phyloP scores from a whole-genome alignment of 768 basidiomycete species.

The Flagelloscypha sp. region DNA sequence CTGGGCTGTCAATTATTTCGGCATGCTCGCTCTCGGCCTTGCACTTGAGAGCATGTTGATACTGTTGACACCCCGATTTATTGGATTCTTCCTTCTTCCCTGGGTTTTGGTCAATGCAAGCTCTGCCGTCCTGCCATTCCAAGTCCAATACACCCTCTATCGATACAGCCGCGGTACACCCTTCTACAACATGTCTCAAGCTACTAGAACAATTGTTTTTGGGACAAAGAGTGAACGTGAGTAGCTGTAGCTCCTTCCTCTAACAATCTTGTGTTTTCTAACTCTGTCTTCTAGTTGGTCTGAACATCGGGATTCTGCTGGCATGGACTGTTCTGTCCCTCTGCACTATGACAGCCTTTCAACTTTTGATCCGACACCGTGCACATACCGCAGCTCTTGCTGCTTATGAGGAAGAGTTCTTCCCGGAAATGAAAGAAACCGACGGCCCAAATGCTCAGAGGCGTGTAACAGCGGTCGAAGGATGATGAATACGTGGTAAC shows the following conservation, averaged over 20 bases:
- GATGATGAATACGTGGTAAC: too few species aligned
- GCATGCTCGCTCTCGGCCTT: conserved; percentile 25
- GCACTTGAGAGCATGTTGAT: conserved; percentile 25
- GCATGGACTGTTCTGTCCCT: too few species aligned
- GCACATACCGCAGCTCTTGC: too few species aligned
- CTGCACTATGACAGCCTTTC: too few species aligned
- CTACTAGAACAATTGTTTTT: conserved; percentile 57
- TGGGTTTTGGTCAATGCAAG: conserved; percentile 48
- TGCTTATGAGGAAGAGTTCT: too few species aligned
- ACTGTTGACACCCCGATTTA: conserved; percentile 22
- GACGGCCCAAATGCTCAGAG: too few species aligned
- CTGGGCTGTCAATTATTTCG: conserved; percentile 23
- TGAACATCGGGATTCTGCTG: conserved; percentile 54
- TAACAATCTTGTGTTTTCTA: background rate
- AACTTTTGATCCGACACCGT: too few species aligned
- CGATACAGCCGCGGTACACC: conserved; percentile 64
- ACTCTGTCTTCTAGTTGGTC: conserved; percentile 40
- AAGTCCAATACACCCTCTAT: conserved; percentile 48
- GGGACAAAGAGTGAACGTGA: conserved; percentile 51
- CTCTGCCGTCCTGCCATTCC: conserved; percentile 48
- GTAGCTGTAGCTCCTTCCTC: too few species aligned
- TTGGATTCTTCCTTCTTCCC: conserved; percentile 24
- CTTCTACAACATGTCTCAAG: conserved; percentile 61
- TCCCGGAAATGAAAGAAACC: too few species aligned
- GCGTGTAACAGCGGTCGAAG: too few species aligned